Evolutionary conservation across 225 moss, liverwort and hornwort species (phyloP).

Genomic region (Polytrichum formosum): DNA sequence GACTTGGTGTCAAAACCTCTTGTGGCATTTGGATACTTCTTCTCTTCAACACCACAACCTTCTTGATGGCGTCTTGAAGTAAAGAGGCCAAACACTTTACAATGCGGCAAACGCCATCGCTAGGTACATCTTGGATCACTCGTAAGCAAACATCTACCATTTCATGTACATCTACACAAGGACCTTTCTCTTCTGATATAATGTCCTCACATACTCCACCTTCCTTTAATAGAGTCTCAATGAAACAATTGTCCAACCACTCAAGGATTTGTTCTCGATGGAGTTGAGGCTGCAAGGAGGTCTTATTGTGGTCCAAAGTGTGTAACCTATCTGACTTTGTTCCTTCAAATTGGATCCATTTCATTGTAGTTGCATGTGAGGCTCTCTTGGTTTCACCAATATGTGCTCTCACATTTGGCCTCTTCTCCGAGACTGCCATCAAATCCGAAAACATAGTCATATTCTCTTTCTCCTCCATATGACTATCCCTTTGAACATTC

Average conservation of each 20-base stretch:
- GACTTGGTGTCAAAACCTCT: too few species aligned
- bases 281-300: neutral
- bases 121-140: conserved; percentile 38
- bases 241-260: conserved; percentile 71
- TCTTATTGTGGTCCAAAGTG: neutral
- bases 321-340: conserved; percentile 31
- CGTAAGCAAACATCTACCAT: conserved; percentile 44
- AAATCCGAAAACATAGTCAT: conserved; percentile 17
- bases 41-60: conserved; percentile 19
- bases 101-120: conserved; percentile 53
- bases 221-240: conserved; percentile 55
- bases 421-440: conserved; percentile 23
- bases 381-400: conserved; percentile 19
- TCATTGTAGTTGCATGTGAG: conserved; percentile 12
- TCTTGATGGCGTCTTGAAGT: conserved; percentile 17
- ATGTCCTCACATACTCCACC: neutral
- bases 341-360: conserved; percentile 42
- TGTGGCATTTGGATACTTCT: neutral
- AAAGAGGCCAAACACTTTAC: conserved; percentile 19
- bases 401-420: neutral
- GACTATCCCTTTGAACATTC: neutral
- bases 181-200: too few species aligned
- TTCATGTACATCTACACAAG: conserved; percentile 13
- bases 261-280: conserved; percentile 42
- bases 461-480: conserved; percentile 15